phyloP scores from a whole-genome alignment of 73 alveolate genomes.

The Paramecium caudatum region DNA sequence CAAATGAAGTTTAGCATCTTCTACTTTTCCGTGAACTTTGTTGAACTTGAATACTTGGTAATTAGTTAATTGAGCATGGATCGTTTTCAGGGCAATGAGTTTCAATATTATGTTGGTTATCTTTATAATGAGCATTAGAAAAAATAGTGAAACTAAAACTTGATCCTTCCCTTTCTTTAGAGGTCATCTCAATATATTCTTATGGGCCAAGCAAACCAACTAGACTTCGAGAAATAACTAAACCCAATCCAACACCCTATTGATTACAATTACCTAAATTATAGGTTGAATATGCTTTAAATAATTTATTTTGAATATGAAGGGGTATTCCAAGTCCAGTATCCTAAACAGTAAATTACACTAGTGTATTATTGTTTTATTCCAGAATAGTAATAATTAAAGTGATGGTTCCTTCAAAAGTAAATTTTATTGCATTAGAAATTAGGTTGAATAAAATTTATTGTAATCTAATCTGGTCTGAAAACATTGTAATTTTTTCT shows the following conservation, averaged over 20 bases:
- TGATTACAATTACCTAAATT: conserved; percentile 53
- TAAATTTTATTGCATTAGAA: conserved; percentile 58
- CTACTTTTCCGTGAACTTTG: not conserved
- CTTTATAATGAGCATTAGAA: not conserved
- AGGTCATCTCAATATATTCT: conserved; percentile 52
- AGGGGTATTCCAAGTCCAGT: conserved; percentile 75
- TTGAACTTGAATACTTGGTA: not conserved
- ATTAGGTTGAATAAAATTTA: conserved; percentile 38
- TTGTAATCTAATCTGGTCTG: conserved; percentile 12
- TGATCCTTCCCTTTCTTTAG: conserved; percentile 60
- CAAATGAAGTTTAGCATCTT: not conserved
- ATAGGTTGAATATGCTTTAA: conserved; percentile 66
- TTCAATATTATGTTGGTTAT: too few relatives aligned
- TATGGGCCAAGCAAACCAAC: conserved; percentile 71
- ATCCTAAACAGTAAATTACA: conserved; percentile 61
- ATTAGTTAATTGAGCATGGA: conserved; percentile 1
- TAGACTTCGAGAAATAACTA: conserved; percentile 53
- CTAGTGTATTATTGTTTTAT: not conserved
- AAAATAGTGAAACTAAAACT: conserved; percentile 62
- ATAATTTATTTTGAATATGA: conserved; percentile 15
- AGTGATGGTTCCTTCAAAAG: conserved; percentile 32
- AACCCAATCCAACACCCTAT: conserved; percentile 76
- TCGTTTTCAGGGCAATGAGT: conserved; percentile 6
- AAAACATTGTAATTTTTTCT: conserved; percentile 4
- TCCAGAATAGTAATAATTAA: not conserved